Conservation (phyloP, 441 rosid genomes). For the Macaranga tanarius region DNA sequence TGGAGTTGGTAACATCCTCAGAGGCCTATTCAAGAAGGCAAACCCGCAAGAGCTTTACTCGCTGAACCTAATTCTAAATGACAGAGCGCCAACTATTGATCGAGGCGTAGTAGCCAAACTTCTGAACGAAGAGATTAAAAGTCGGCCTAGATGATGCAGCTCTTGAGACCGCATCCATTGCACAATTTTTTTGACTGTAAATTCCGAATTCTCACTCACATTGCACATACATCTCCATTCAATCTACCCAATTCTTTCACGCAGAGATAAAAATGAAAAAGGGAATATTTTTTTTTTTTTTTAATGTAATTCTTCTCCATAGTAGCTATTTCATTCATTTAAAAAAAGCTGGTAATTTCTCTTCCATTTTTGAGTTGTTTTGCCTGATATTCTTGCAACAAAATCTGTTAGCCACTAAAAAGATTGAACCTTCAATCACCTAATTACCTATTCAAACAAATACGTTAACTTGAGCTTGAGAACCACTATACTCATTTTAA, state of each 20-base stretch:
- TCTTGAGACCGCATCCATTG: conserved; percentile 8
- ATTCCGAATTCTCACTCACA: conserved; percentile 24
- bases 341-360: conserved; percentile 16
- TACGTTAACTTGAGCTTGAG: no score
- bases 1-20: conserved; percentile 42
- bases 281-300: not conserved
- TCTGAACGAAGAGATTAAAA: conserved; percentile 61
- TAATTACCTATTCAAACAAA: no score
- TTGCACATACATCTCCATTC: conserved; percentile 24
- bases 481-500: no score
- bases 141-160: conserved; percentile 41
- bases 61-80: conserved; percentile 47
- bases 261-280: not conserved
- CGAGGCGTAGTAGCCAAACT: conserved; percentile 45
- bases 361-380: not conserved
- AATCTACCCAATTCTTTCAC: conserved; percentile 28
- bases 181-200: conserved; percentile 37
- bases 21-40: conserved; percentile 74
- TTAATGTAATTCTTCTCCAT: not conserved
- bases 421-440: no score
- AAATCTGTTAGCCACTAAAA: no score
- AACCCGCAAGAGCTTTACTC: conserved; percentile 57
- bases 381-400: not conserved
- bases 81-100: conserved; percentile 37
- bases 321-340: conserved; percentile 3